phyloP scores from a whole-genome alignment of 768 basidiomycete genomes.

The Phaeotremella fagi region DNA sequence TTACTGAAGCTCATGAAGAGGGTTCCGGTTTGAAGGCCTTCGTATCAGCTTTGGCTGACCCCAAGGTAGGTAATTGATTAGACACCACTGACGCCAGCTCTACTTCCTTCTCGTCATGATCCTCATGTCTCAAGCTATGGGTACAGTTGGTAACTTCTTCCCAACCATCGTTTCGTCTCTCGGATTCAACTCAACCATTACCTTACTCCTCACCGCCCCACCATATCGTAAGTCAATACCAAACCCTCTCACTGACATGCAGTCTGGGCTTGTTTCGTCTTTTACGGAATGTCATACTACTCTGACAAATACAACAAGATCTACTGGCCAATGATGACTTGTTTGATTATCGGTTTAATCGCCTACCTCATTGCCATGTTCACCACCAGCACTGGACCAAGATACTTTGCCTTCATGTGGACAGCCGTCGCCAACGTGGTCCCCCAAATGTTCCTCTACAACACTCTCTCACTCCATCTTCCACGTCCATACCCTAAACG shows the following conservation, averaged over 20 bases:
- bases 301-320: not conserved
- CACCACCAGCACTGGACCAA: slow-evolving; percentile 9
- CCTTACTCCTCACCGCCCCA: slow-evolving; percentile 25
- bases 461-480: slow-evolving; percentile 15
- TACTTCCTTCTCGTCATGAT: slow-evolving; percentile 14
- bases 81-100: slow-evolving; percentile 2
- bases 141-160: slow-evolving; percentile 19
- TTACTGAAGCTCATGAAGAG: slow-evolving; percentile 4
- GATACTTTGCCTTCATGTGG: slow-evolving; percentile 19
- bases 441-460: slow-evolving; percentile 22
- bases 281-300: not conserved
- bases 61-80: not conserved
- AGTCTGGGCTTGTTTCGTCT: not conserved
- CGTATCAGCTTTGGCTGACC: not conserved
- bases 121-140: slow-evolving; percentile 23
- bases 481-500: slow-evolving; percentile 23
- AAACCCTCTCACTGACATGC: not conserved
- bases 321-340: slow-evolving; percentile 1
- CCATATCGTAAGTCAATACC: slow-evolving; percentile 14
- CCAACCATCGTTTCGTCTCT: slow-evolving; percentile 27
- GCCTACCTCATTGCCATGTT: slow-evolving; percentile 13
- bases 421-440: slow-evolving; percentile 7
- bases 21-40: not conserved
- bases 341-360: slow-evolving; percentile 3
- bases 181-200: slow-evolving; percentile 25